These are phyloP conservation scores for Saccharomycopsis crataegensis DNA, from an alignment of 1,139 yeast genomes.

Conservation along the genomic window DNA sequence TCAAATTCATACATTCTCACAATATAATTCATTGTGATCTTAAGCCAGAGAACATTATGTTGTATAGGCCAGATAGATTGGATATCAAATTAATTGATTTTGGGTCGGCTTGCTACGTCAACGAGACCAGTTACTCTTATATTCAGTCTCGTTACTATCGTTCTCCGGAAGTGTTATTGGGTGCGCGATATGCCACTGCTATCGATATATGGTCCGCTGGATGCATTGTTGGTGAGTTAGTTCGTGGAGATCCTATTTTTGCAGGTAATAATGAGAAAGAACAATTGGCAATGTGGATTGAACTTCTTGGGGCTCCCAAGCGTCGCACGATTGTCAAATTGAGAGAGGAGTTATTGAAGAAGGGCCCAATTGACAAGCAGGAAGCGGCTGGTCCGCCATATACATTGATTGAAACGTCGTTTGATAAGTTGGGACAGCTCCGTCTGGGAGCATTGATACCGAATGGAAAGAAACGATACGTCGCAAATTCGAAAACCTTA, in stretches of 20 bases:
- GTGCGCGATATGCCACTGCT: slow-evolving; percentile 59
- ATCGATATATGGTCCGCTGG: slow-evolving; percentile 83
- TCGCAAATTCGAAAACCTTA: slow-evolving; percentile 3
- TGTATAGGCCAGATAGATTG: slow-evolving; percentile 33
- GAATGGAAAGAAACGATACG: slow-evolving; percentile 28
- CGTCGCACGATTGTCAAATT: slow-evolving; percentile 32
- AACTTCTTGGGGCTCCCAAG: slow-evolving; percentile 58
- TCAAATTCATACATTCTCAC: slow-evolving; percentile 49
- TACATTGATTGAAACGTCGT: slow-evolving; percentile 21
- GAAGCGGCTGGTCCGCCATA: slow-evolving; percentile 14
- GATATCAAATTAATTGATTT: slow-evolving; percentile 54
- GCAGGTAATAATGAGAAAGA: slow-evolving; percentile 67
- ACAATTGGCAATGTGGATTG: slow-evolving; percentile 51
- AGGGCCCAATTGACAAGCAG: slow-evolving; percentile 29
- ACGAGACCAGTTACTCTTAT: slow-evolving; percentile 46
- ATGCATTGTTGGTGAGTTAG: slow-evolving; percentile 59
- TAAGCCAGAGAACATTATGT: slow-evolving; percentile 64
- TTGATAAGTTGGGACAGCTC: slow-evolving; percentile 33
- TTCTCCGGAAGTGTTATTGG: slow-evolving; percentile 79
- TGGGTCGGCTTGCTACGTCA: slow-evolving; percentile 49
- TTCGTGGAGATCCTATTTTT: slow-evolving; percentile 59
- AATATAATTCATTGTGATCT: slow-evolving; percentile 73
- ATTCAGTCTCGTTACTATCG: slow-evolving; percentile 60
- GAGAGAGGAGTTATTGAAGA: slow-evolving; percentile 26
- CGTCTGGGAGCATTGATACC: slow-evolving; percentile 23